Evolutionary conservation across 345 rosid genomes (phyloP), one percentile per base, ranked within the genome.

Genomic region (Streptanthus diversifolius): DNA sequence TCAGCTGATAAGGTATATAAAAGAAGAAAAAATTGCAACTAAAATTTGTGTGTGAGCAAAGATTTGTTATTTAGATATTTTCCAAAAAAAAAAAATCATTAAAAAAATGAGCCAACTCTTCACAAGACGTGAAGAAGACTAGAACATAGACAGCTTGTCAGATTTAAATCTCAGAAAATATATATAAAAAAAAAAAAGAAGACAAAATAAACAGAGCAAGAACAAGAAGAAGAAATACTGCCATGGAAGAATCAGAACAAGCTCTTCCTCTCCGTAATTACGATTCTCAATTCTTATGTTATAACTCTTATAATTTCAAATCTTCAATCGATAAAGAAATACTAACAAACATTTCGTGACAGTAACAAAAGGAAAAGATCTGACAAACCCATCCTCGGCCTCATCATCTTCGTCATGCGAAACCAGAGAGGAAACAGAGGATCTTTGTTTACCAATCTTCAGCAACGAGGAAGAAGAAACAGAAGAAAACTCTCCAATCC

Each of bases 401-500:
- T 62, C 79, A 39, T 65, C 80, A 19, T 63, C 80, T 4, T 77
- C 80, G 18, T 71, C 80, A 63, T 61, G 70, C 2, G 74, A 68
- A 69, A 5, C 18, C 3, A 76, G 52, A 69, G 66, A 74, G 56
- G 73, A 69, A 64, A 51, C 72, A 71, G 63, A 77, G 25, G 68
- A 71, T 36, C 47, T 71, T 7, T 48, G 3, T 55, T 48, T 77
- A 48, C 76, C 66, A 45, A 64, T 70, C 29, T 35, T 71, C 9
- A 4, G 11, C 18, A 32, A 64, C 56, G 33, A 18, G n/a, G 63
- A 41, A 5, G 47, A 52, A 5, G 68, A 35, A 24, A 70, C 62
- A 47, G 56, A 80, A 75, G 98, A 89, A 68, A 90, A 87, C 68
- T 95, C 97, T 22, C 96, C 99, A 0, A 83, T 95, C 30, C 63